Evolutionary conservation across 2,329 filamentous ascomycete genomes (phyloP).

Genomic region (Torrubiellomyces zombiae): DNA sequence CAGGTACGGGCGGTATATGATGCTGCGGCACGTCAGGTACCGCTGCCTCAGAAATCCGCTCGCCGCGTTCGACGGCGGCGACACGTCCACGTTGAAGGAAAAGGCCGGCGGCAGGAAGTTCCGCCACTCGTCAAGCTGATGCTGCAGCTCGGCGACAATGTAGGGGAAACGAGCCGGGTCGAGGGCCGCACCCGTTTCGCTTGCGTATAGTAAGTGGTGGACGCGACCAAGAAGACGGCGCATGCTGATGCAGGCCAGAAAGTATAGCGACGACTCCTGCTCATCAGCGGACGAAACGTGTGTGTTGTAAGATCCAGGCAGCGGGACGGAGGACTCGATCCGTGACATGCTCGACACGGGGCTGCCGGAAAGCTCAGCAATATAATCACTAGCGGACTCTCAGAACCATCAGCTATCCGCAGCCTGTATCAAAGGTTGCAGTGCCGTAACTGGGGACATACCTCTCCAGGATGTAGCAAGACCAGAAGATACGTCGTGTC

Average conservation of each 20-base stretch:
- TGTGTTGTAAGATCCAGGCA: conserved; percentile 29
- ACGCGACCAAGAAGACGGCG: conserved; percentile 29
- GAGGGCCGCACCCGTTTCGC: conserved; percentile 24
- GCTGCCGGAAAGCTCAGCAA: conserved; percentile 32
- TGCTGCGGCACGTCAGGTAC: conserved; percentile 33
- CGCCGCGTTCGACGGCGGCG: conserved; percentile 19
- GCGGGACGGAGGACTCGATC: conserved; percentile 31
- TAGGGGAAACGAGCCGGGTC: conserved; percentile 27
- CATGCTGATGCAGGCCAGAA: conserved; percentile 36
- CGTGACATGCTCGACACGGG: conserved; percentile 32
- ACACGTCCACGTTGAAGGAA: conserved; percentile 19
- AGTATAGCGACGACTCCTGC: conserved; percentile 33
- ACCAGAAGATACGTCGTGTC: conserved; percentile 34
- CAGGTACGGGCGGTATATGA: conserved; percentile 34
- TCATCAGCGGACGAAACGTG: conserved; percentile 21
- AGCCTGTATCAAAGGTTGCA: not conserved
- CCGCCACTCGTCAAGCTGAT: conserved; percentile 32
- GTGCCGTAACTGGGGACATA: conserved; percentile 5
- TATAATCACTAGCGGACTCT: conserved; percentile 34
- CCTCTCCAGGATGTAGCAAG: conserved; percentile 37
- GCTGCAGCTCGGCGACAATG: conserved; percentile 29
- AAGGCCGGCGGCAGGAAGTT: conserved; percentile 25
- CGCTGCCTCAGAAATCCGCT: conserved; percentile 31
- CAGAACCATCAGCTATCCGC: not conserved
- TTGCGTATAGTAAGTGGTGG: conserved; percentile 30